Conservation (phyloP, 148 eudicot species). For the Rhododendron molle region DNA sequence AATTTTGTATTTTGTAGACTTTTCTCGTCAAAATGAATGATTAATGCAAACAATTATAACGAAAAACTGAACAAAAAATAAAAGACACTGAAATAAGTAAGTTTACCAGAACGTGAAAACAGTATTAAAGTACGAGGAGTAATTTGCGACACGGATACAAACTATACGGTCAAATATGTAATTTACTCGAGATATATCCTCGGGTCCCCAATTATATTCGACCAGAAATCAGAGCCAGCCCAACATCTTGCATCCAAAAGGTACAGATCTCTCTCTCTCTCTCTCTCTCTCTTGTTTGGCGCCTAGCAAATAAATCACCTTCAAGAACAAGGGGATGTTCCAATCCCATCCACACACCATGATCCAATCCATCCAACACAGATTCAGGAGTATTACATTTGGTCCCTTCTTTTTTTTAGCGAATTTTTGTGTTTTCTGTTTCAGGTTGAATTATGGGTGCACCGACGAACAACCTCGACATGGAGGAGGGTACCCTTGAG, state of each 20-base stretch:
- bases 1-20: too few relatives aligned
- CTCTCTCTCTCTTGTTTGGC: neutral
- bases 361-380: neutral
- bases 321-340: neutral
- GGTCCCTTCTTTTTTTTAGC: neutral
- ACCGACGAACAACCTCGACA: conserved; percentile 48
- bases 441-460: conserved; percentile 55
- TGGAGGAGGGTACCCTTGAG: conserved; percentile 82
- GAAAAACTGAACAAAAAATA: too few relatives aligned
- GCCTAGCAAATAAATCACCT: neutral
- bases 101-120: too few relatives aligned
- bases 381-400: neutral
- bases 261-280: neutral
- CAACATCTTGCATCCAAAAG: neutral
- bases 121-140: too few relatives aligned
- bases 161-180: neutral
- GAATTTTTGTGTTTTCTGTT: neutral
- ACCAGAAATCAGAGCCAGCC: neutral
- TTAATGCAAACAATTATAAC: too few relatives aligned
- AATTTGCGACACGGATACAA: too few relatives aligned
- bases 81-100: too few relatives aligned
- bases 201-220: neutral
- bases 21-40: too few relatives aligned
- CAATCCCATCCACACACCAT: neutral
- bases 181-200: neutral